Percentiles rank a stretch among this genome's conserved stretches.
These are phyloP conservation scores for Daedalea quercina DNA, from an alignment of 768 basidiomycete species.

Conservation along the genomic window DNA sequence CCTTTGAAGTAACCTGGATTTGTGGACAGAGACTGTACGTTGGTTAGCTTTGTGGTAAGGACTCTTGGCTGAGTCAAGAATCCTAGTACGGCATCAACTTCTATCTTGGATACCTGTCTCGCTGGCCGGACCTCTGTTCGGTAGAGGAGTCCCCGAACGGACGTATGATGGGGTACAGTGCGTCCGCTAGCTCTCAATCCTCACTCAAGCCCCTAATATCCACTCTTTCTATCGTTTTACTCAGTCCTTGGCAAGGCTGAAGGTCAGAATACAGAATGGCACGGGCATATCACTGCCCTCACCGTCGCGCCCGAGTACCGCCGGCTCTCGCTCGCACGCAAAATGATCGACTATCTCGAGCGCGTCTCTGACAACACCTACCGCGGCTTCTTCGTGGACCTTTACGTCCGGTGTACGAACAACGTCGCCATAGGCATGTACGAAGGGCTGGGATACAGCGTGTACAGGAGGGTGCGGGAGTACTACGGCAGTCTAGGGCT, in stretches of 20 bases:
- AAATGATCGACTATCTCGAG: slow-evolving; percentile 85
- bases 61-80: not conserved
- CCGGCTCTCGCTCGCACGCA: slow-evolving; percentile 76
- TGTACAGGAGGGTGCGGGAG: slow-evolving; percentile 84
- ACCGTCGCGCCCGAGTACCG: slow-evolving; percentile 94
- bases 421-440: slow-evolving; percentile 79
- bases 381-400: slow-evolving; percentile 87
- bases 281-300: slow-evolving; percentile 92
- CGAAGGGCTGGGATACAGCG: slow-evolving; percentile 88
- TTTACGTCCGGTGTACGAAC: slow-evolving; percentile 91
- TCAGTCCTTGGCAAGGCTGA: slow-evolving; percentile 94
- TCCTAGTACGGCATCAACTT: slow-evolving; percentile 82
- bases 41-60: not conserved
- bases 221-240: not conserved
- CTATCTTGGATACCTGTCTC: slow-evolving; percentile 81
- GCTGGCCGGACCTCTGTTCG: slow-evolving; percentile 90
- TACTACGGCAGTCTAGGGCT: slow-evolving; percentile 79
- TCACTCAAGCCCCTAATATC: slow-evolving; percentile 1
- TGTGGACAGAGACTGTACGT: slow-evolving; percentile 95
- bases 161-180: slow-evolving; percentile 91
- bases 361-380: slow-evolving; percentile 75
- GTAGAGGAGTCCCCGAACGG: slow-evolving; percentile 77
- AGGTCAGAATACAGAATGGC: slow-evolving; percentile 69
- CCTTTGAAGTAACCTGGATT: slow-evolving; percentile 72
- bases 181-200: slow-evolving; percentile 19